Conservation (phyloP, 2,329 filamentous ascomycete genomes). For the Dactylellina parvicollis region DNA sequence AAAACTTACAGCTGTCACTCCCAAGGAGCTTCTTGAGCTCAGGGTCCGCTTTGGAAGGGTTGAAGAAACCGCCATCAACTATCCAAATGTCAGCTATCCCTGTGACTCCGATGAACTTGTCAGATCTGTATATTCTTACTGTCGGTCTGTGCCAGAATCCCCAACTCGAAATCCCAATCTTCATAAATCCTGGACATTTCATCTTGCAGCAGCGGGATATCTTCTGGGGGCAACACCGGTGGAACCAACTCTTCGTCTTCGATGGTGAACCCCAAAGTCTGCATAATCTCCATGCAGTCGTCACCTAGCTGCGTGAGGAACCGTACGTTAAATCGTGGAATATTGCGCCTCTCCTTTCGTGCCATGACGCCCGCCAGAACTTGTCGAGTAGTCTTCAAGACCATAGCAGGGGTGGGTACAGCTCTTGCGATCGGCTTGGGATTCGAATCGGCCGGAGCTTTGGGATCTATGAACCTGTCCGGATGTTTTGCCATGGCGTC, state of each 20-base stretch:
- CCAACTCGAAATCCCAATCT: conserved; percentile 35
- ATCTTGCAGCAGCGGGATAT: conserved; percentile 10
- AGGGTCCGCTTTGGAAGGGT: conserved; percentile 50
- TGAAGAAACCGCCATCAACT: conserved; percentile 14
- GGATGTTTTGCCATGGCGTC: conserved; percentile 21
- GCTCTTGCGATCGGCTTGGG: conserved; percentile 17
- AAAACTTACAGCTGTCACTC: conserved; percentile 61
- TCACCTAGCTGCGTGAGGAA: conserved; percentile 43
- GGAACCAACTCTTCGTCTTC: conserved; percentile 36
- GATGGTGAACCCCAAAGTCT: conserved; percentile 20
- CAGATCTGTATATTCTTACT: conserved; percentile 14
- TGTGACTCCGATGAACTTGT: neutral
- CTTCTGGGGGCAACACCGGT: conserved; percentile 20
- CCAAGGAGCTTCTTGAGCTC: conserved; percentile 55
- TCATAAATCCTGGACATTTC: conserved; percentile 24
- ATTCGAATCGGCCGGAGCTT: neutral
- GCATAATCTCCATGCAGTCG: conserved; percentile 43
- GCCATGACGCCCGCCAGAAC: conserved; percentile 32
- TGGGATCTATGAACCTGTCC: conserved; percentile 29
- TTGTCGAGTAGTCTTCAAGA: conserved; percentile 36
- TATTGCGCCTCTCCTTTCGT: conserved; percentile 24
- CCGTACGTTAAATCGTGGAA: conserved; percentile 29
- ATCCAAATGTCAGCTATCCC: conserved; percentile 22
- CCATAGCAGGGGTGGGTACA: conserved; percentile 41
- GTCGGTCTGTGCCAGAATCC: conserved; percentile 16